Base-by-base conservation (phyloP, 2,329 filamentous ascomycete species). In the Stemphylium lycopersici region DNA sequence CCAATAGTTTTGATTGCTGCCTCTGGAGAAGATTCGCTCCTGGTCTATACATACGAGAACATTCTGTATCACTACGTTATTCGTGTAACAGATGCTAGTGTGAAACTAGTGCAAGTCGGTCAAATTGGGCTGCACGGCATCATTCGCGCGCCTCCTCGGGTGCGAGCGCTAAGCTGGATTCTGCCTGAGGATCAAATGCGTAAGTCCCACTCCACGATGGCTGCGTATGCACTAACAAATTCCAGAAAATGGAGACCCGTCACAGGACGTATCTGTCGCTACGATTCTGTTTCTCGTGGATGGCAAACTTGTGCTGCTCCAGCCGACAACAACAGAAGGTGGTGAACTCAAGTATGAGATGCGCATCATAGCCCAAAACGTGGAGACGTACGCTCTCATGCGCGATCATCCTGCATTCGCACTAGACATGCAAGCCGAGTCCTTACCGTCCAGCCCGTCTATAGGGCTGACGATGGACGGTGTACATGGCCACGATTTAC, bases 81-180 rank as follows among this genome's bases (percentile, higher is more conserved):
- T 60, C 84, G 82, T 58, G 87, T 90, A 0, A 84, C 87, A 0
- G 82, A 86, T 18, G 81, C 84, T n/a, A 87, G 87, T 18, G 84
- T 96, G 31, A 88, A 87, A 38, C 83, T 98, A 26, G 85, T 96
- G 6, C 92, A 96, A 71, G 93, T 98, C n/a, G 95, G 96, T 8
- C 95, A 98, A 73, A 99, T 99, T 68, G 93, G 91, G 11, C 95
- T 99, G 66, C 90, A 99, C 73, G 95, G 95, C 40, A 97, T 99
- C 58, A 93, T 99, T 38, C 83, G 95, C 66, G 96, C 95, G 32
- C 95, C 95, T 10, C 91, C 93, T 18, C 85, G 95, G 70, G 95
- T 99, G 4, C 87, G 95, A 63, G 91, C 93, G 8, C 86, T 99
- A 36, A 97, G 92, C 76, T 99, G 95, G 95, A 90, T 99, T 56